Evolutionary conservation across 345 rosid genomes (phyloP), one percentile per base, ranked within the genome.

Genomic region (Nasturtium officinale): DNA sequence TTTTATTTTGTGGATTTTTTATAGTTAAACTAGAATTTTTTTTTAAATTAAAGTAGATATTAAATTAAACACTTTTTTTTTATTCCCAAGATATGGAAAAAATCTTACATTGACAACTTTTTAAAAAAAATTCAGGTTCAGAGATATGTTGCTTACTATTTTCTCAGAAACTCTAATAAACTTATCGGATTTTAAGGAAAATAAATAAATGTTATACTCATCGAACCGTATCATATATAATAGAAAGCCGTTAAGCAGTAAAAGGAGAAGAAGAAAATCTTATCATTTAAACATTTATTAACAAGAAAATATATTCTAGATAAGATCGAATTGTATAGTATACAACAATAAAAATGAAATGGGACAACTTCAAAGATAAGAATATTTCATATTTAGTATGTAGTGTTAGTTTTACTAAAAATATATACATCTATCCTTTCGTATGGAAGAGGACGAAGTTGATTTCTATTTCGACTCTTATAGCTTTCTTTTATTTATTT

Each of bases 391-490:
- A 57, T 30, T 57, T 33, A 1, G 33, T 35, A 11, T 58, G 45
- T 35, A 11, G 28, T 35, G 6, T 35, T 35, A 35, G 16, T 1
- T 10, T 33, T 18, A 35, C 63, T 8, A 18, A 33, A 17, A 56
- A 28, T 6, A n/a, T 30, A 56, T 40, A 42, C 8, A 32, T 13
- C 7, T 40, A 40, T 35, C 40, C 40, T 33, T 2, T 35, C 23
- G 20, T 32, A 20, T 30, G 9, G 59, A 70, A 35, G 60, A 51
- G 3, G 40, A 29, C 42, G 69, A 72, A 62, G 35, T 72, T 29
- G 55, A 29, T 40, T 62, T 52, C 3, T 32, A 5, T 15, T 52
- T 45, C 0, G 15, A 32, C 21, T 63, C 70, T 63, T 62, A 4
- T 15, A 50, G 40, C 26, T 48, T 46, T 56, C 46, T 9, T 9